These are phyloP conservation scores for Mortierella claussenii DNA, from an alignment of 192 early-diverging fungal genomes.

Conservation along the genomic window DNA sequence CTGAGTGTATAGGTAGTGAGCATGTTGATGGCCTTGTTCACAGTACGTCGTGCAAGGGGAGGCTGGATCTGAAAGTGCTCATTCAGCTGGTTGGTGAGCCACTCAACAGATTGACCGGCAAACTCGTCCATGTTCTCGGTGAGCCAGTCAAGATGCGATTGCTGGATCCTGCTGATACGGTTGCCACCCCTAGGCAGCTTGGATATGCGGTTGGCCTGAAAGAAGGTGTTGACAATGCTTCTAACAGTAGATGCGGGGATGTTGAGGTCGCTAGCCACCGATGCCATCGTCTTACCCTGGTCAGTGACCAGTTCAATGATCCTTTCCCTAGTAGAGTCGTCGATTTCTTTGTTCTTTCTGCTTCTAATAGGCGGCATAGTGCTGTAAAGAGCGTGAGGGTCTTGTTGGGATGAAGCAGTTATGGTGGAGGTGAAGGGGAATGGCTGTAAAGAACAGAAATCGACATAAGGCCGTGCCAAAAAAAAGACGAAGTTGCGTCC, in stretches of 20 bases:
- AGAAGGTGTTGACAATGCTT: neutral
- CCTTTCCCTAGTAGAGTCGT: no score
- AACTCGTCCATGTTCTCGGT: neutral
- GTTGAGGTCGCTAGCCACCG: neutral
- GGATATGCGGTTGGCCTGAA: neutral
- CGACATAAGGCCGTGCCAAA: no score
- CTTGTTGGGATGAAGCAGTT: no score
- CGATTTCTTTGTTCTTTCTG: no score
- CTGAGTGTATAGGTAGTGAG: constrained; percentile 13
- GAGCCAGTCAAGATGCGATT: neutral
- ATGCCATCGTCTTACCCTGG: no score
- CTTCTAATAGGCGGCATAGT: no score
- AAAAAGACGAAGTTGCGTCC: no score
- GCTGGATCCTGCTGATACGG: no score
- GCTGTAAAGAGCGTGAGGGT: no score
- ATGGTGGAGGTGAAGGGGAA: no score
- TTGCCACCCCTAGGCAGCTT: neutral
- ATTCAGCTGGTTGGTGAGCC: neutral
- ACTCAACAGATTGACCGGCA: neutral
- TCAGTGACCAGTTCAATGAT: no score
- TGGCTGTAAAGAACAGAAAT: no score
- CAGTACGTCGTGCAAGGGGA: neutral
- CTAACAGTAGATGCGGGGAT: neutral
- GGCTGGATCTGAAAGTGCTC: neutral
- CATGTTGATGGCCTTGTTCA: neutral